Evolutionary conservation across 139 green algal species (phyloP).

Genomic region (Asterochloris erici): DNA sequence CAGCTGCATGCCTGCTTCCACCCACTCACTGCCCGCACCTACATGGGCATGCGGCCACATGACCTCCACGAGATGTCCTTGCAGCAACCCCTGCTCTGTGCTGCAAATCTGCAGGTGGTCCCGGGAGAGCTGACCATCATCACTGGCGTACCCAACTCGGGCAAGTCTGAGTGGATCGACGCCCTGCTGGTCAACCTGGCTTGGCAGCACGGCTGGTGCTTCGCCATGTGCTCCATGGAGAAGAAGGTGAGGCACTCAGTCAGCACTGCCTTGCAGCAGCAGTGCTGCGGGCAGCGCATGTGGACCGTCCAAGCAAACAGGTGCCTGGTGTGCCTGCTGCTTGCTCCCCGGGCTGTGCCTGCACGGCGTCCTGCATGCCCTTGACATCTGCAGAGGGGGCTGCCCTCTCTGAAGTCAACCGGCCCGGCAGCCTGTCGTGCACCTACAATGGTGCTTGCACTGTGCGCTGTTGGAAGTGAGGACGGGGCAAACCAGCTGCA

Average conservation of each 20-base stretch:
- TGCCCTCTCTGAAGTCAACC: too few species aligned
- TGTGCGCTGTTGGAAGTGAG: too few species aligned
- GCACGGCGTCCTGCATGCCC: constrained; percentile 23
- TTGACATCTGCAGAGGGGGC: too few species aligned
- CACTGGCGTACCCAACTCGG: constrained; percentile 94
- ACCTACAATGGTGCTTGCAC: too few species aligned
- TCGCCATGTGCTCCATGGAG: constrained; percentile 89
- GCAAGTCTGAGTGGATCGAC: constrained; percentile 97
- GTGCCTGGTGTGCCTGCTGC: too few species aligned
- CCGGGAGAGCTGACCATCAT: constrained; percentile 94
- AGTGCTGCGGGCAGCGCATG: too few species aligned
- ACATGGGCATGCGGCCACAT: neutral
- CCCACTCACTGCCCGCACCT: neutral
- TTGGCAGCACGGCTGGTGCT: constrained; percentile 74
- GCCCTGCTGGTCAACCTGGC: constrained; percentile 87
- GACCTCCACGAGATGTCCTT: too few species aligned
- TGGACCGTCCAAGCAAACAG: too few species aligned
- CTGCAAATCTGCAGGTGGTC: constrained; percentile 44
- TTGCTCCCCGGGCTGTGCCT: neutral
- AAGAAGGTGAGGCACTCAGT: constrained; percentile 51
- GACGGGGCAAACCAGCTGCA: too few species aligned
- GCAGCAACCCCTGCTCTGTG: too few species aligned
- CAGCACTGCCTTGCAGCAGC: neutral
- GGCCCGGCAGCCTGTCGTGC: too few species aligned
- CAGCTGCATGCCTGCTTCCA: neutral